Evolutionary conservation across 148 eudicot species (phyloP), one percentile per base, ranked within the genome.

Genomic region (Talinum fruticosum): DNA sequence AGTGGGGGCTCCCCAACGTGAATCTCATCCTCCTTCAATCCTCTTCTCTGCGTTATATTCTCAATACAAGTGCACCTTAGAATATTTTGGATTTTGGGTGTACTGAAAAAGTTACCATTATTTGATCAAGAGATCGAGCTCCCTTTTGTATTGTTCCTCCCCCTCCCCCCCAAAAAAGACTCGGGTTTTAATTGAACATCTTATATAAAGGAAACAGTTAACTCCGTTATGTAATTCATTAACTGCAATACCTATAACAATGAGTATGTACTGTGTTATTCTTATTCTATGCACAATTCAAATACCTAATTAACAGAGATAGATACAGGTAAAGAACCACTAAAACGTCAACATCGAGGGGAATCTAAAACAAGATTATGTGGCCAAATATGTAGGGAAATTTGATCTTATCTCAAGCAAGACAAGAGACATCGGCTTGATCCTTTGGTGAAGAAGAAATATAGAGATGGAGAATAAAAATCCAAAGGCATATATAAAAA

Each of bases 31-130:
- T 16, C 67, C 30, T 23, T 16, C 13, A 5, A 4, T 21, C 16
- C 57, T 18, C 44, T 35, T 30, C 41, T 32, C 32, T 73, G n/a
- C 36, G 30, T 53, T 14, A 15, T 73, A 74, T 79, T 73, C 82
- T 53, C 0, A 73, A 66, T 18, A 33, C 77, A 79, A 73, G 82
- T 73, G 82, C 78, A 51, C 57, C 72, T 73, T 73, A 47, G 78
- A 73, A 79, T 79, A 53, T 73, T 74, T 59, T 67, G 53, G 45
- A 66, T 33, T 66, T 79, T 37, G n/a, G 69, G 21, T 66, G 73
- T n/a, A n/a, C 47, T 79, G 71, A 78, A 61, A 79, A 44, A 72
- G 70, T 75, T 75, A 38, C 19, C 36, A 38, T 74, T 26, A 37
- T 75, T 24, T 15, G 49, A 36, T 13, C 14, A 51, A 8, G 14